phyloP scores from a whole-genome alignment of 495 filamentous ascomycete genomes.

The Astrocystis sublimbata region DNA sequence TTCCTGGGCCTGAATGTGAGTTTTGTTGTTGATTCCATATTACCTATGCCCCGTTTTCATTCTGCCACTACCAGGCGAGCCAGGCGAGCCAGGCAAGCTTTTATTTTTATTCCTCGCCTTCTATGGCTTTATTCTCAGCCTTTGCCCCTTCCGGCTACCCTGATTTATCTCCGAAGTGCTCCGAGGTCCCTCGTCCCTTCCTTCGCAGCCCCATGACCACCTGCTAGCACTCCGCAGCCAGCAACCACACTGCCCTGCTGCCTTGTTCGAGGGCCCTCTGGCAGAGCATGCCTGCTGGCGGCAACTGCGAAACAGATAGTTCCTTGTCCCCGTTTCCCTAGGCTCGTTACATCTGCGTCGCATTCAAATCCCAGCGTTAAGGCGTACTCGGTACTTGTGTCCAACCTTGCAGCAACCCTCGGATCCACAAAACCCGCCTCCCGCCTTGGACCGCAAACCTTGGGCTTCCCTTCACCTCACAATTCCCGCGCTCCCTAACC shows the following conservation, averaged over 20 bases:
- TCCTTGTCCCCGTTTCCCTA: neutral
- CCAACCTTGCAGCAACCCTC: neutral
- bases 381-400: slow-evolving; percentile 10
- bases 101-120: slow-evolving; percentile 22
- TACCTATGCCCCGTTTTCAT: slow-evolving; percentile 10
- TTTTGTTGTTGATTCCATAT: slow-evolving; percentile 29
- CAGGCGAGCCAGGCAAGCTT: too few relatives aligned
- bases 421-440: slow-evolving; percentile 1
- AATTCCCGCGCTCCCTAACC: neutral
- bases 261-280: neutral
- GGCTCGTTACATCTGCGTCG: neutral
- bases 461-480: slow-evolving; percentile 7
- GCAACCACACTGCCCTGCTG: neutral
- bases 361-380: neutral
- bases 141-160: slow-evolving; percentile 11
- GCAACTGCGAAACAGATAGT: slow-evolving; percentile 1
- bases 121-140: slow-evolving; percentile 26
- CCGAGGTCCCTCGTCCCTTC: neutral
- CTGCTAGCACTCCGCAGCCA: neutral
- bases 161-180: slow-evolving; percentile 10
- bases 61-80: slow-evolving; percentile 17
- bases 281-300: slow-evolving; percentile 1
- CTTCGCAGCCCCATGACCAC: neutral
- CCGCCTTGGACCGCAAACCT: neutral
- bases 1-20: slow-evolving; percentile 39